Conservation (phyloP, 192 early-diverging fungal species). For the Chytriomyces sp. region DNA sequence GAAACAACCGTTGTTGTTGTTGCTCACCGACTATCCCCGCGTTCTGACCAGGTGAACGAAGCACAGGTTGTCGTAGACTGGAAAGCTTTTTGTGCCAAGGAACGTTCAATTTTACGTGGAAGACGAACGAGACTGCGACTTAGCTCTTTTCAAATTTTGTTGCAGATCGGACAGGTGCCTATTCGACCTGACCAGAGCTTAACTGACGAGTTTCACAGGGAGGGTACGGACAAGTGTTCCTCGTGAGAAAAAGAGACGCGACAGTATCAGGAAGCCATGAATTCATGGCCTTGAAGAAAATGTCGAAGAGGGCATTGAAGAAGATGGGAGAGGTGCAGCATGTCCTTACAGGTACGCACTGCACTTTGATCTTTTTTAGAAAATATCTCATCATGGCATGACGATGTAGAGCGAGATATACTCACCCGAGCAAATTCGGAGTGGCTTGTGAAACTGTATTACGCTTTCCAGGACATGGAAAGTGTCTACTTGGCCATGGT, state of each 20-base stretch:
- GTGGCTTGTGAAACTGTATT: conserved; percentile 92
- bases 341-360: conserved; percentile 14
- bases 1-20: not conserved
- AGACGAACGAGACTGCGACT: conserved; percentile 70
- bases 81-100: conserved; percentile 57
- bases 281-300: conserved; percentile 75
- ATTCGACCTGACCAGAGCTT: too few species aligned
- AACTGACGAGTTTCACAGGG: too few species aligned
- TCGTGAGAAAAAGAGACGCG: conserved; percentile 71
- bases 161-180: conserved; percentile 73
- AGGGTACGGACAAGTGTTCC: conserved; percentile 77
- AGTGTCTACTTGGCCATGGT: conserved; percentile 77
- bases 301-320: conserved; percentile 69
- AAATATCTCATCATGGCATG: not conserved
- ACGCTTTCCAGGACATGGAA: conserved; percentile 82
- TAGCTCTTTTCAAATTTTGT: conserved; percentile 68
- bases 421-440: conserved; percentile 63
- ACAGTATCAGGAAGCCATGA: conserved; percentile 34
- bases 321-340: conserved; percentile 62
- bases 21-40: not conserved
- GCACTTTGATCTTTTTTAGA: not conserved
- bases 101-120: conserved; percentile 63
- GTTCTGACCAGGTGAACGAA: conserved; percentile 34
- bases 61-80: conserved; percentile 59
- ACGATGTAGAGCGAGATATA: conserved; percentile 77